Percentiles rank a stretch among this genome's conserved stretches.
Conservation (phyloP, 805 yeast genomes). For the Middelhovenomyces tepae region DNA sequence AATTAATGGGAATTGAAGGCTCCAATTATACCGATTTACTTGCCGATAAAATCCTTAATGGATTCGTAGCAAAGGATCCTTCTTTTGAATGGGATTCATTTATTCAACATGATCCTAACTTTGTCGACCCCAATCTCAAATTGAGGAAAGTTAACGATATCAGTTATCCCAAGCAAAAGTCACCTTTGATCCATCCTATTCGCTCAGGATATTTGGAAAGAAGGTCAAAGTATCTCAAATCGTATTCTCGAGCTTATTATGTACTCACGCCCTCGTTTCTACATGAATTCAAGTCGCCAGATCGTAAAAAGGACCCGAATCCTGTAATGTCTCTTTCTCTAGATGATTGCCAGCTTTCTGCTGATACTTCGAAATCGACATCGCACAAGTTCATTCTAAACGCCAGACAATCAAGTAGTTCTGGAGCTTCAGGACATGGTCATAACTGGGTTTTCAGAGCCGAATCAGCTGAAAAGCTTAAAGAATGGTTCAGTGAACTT, state of each 20-base stretch:
- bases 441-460: conserved; percentile 95
- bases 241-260: conserved; percentile 86
- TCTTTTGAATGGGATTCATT: conserved; percentile 85
- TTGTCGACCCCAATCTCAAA: conserved; percentile 54
- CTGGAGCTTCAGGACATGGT: conserved; percentile 35
- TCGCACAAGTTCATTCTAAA: conserved; percentile 64
- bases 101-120: conserved; percentile 60
- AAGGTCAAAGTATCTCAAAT: conserved; percentile 81
- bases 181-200: conserved; percentile 58
- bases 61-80: conserved; percentile 70
- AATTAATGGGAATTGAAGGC: conserved; percentile 42
- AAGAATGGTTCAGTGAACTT: conserved; percentile 76
- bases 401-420: conserved; percentile 62
- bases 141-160: conserved; percentile 56
- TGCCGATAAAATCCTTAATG: conserved; percentile 63
- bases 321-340: conserved; percentile 80
- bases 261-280: conserved; percentile 80
- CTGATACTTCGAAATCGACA: conserved; percentile 55
- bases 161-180: conserved; percentile 56
- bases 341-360: conserved; percentile 72
- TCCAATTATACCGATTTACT: conserved; percentile 34
- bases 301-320: conserved; percentile 67
- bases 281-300: conserved; percentile 82
- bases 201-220: conserved; percentile 80
- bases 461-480: conserved; percentile 72